Percentiles rank a stretch among this genome's conserved stretches.
Conservation (phyloP, 192 early-diverging fungal species). For the Coemansia sp. region DNA sequence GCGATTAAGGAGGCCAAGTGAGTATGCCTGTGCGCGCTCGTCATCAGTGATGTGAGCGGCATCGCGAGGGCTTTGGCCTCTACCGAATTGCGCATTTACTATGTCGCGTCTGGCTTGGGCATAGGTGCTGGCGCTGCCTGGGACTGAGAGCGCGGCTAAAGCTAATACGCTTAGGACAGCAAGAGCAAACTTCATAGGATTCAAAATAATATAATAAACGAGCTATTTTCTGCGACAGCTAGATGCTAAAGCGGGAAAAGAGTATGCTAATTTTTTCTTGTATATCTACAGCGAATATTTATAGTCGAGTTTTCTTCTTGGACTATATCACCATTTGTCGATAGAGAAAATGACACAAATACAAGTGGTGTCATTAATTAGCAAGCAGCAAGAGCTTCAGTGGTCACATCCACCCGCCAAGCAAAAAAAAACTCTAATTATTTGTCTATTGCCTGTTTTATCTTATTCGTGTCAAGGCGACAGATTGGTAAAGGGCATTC, state of each 20-base stretch:
- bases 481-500: not conserved
- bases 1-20: conserved; percentile 14
- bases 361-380: not conserved
- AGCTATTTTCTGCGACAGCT: not conserved
- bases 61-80: not conserved
- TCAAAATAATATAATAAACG: not conserved
- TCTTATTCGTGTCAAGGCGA: not conserved
- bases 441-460: not conserved
- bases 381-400: not conserved
- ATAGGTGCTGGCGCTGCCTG: not conserved
- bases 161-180: not conserved
- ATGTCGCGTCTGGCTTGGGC: not conserved
- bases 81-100: not conserved
- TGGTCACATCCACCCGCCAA: not conserved
- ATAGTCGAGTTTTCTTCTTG: not conserved
- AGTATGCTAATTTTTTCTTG: too few species aligned
- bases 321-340: not conserved
- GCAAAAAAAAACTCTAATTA: not conserved
- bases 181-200: not conserved
- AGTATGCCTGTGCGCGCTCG: conserved; percentile 19
- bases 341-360: not conserved
- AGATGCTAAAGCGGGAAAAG: not conserved
- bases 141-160: not conserved
- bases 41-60: not conserved
- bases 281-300: not conserved